Conservation (phyloP, 768 basidiomycete genomes). For the Pleurotus cornucopiae region DNA sequence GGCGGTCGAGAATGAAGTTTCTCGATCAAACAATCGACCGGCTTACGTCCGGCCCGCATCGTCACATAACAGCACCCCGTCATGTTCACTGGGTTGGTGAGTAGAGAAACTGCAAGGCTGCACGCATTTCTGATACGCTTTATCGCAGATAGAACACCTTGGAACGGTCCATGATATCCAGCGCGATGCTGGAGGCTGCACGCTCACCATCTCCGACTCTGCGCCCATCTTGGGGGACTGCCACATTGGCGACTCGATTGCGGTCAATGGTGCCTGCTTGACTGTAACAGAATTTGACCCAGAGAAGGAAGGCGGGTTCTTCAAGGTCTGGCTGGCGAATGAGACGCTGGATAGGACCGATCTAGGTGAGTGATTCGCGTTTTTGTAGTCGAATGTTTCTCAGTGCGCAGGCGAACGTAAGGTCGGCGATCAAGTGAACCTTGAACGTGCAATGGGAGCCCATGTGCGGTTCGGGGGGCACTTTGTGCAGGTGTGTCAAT, state of each 20-base stretch:
- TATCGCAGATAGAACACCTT: conserved; percentile 79
- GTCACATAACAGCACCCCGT: not conserved
- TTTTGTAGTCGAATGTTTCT: not conserved
- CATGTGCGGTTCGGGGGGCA: conserved; percentile 94
- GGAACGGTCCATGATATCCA: conserved; percentile 67
- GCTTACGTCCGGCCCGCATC: not conserved
- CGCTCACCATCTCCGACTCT: conserved; percentile 70
- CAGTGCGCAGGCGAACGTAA: conserved; percentile 60
- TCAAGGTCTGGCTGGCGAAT: conserved; percentile 93
- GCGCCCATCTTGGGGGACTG: conserved; percentile 81
- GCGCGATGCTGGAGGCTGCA: conserved; percentile 73
- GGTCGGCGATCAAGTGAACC: conserved; percentile 79
- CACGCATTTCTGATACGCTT: not conserved
- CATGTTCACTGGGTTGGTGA: conserved; percentile 82
- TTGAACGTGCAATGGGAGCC: conserved; percentile 92
- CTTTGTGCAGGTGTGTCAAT: conserved; percentile 77
- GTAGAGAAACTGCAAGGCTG: conserved; percentile 16
- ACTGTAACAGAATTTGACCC: conserved; percentile 85
- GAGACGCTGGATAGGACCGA: conserved; percentile 92
- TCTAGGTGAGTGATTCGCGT: conserved; percentile 52
- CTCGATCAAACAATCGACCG: not conserved
- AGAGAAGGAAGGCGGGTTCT: conserved; percentile 64
- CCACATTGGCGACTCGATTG: conserved; percentile 91
- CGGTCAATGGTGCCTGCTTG: conserved; percentile 83
- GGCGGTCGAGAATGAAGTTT: too few relatives aligned